Conservation (phyloP, 2,329 filamentous ascomycete genomes). For the Fusarium decemcellulare region DNA sequence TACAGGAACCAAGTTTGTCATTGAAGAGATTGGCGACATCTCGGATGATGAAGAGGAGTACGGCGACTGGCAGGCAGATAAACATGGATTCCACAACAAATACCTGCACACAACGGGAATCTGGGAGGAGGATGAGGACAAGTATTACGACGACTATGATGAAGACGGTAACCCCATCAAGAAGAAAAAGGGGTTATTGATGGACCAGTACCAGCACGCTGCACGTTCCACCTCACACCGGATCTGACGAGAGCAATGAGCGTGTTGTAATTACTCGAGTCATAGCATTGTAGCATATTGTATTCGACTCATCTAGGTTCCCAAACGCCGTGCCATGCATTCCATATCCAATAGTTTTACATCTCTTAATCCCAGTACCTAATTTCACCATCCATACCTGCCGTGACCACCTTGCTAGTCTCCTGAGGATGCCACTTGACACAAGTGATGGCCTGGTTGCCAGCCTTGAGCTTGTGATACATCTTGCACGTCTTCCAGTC, state of each 20-base stretch:
- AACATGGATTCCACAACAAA: conserved; percentile 32
- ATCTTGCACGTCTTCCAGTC: conserved; percentile 99
- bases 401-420: conserved; percentile 92
- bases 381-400: conserved; percentile 89
- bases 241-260: not conserved
- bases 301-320: conserved; percentile 25
- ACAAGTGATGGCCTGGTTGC: conserved; percentile 86
- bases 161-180: conserved; percentile 16
- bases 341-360: conserved; percentile 15
- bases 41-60: conserved; percentile 60
- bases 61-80: conserved; percentile 55
- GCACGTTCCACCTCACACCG: not conserved
- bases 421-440: conserved; percentile 98
- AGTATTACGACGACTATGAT: conserved; percentile 5
- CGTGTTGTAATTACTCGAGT: too few relatives aligned
- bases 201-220: conserved; percentile 30
- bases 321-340: conserved; percentile 47
- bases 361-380: conserved; percentile 87
- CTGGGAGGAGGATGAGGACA: not conserved
- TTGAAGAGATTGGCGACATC: conserved; percentile 61
- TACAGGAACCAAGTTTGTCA: conserved; percentile 57
- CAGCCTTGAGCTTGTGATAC: conserved; percentile 95
- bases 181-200: conserved; percentile 17
- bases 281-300: conserved; percentile 8
- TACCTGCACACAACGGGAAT: not conserved